Conservation (phyloP, 768 basidiomycete genomes). For the Amanita thiersii region DNA sequence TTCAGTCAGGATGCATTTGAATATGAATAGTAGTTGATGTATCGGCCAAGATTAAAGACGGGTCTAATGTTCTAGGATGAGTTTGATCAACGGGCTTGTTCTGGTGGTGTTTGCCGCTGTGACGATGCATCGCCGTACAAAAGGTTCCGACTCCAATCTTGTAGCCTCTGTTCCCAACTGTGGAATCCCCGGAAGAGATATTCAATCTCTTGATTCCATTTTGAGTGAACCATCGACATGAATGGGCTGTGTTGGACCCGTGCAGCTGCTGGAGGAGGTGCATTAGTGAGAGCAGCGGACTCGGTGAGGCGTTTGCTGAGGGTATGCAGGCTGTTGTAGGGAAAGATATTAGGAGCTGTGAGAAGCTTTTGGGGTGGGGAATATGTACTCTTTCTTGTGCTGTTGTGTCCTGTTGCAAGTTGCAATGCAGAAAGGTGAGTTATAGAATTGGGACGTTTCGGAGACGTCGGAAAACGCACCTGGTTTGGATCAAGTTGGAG, state of each 20-base stretch:
- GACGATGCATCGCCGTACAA: conserved; percentile 30
- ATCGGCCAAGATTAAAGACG: too few relatives aligned
- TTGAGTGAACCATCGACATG: conserved; percentile 36
- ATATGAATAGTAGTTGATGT: too few relatives aligned
- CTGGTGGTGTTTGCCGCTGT: not conserved
- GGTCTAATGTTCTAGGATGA: too few relatives aligned
- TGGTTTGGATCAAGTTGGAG: conserved; percentile 53
- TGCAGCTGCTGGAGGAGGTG: conserved; percentile 48
- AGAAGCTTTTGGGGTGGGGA: not conserved
- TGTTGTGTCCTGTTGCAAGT: conserved; percentile 38
- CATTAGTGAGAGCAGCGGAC: conserved; percentile 35
- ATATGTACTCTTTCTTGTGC: conserved; percentile 45
- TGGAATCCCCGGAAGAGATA: conserved; percentile 32
- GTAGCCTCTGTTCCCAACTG: conserved; percentile 36
- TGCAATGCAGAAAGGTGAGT: conserved; percentile 7
- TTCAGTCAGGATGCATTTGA: too few relatives aligned
- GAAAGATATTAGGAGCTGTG: not conserved
- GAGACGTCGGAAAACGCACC: conserved; percentile 24
- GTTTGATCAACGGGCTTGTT: not conserved
- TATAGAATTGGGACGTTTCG: not conserved
- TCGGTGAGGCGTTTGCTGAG: conserved; percentile 45
- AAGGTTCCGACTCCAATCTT: conserved; percentile 36
- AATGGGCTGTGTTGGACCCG: conserved; percentile 43
- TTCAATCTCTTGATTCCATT: conserved; percentile 54
- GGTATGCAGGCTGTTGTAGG: conserved; percentile 30